A percentile compares a stretch with the other conserved stretches of the same genome.
These are phyloP conservation scores for Trichothecium sympodiale DNA, from an alignment of 2,329 filamentous ascomycete species.

Conservation along the genomic window DNA sequence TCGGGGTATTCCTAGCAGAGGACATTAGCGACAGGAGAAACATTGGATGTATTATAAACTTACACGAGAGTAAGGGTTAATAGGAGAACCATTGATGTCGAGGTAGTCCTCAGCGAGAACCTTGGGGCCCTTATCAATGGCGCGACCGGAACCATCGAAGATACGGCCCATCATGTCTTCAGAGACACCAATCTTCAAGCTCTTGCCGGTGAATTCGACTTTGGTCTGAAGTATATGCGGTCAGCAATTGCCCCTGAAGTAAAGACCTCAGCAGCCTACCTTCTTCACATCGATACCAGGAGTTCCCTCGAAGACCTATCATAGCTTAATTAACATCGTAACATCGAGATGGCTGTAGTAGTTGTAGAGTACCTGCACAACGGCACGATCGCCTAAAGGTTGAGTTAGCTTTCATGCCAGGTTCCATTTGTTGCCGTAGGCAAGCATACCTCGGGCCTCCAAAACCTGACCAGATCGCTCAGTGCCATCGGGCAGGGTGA, in stretches of 20 bases:
- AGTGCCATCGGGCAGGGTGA: conserved; percentile 92
- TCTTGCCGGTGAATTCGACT: conserved; percentile 95
- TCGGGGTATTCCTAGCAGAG: conserved; percentile 76
- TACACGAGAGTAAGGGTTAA: conserved; percentile 96
- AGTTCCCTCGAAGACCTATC: conserved; percentile 90
- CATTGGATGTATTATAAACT: conserved; percentile 15
- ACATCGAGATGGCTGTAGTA: background rate
- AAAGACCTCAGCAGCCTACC: conserved; percentile 36
- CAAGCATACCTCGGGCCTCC: conserved; percentile 78
- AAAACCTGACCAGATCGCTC: conserved; percentile 91
- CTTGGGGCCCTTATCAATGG: conserved; percentile 98
- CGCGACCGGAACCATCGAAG: conserved; percentile 94
- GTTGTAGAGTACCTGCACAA: conserved; percentile 67
- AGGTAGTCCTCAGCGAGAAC: conserved; percentile 96
- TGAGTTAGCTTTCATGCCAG: background rate
- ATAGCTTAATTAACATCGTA: conserved; percentile 12
- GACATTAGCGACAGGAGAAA: background rate
- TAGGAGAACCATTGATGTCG: conserved; percentile 97
- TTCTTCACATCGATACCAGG: conserved; percentile 98
- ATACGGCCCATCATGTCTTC: conserved; percentile 99
- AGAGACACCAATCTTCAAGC: conserved; percentile 95
- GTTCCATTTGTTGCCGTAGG: conserved; percentile 7
- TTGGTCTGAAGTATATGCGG: conserved; percentile 54
- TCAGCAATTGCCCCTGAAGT: conserved; percentile 12
- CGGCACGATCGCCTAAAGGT: conserved; percentile 70